Evolutionary conservation across 1,139 yeast species (phyloP).

Genomic region (Kodamaea alishanica): DNA sequence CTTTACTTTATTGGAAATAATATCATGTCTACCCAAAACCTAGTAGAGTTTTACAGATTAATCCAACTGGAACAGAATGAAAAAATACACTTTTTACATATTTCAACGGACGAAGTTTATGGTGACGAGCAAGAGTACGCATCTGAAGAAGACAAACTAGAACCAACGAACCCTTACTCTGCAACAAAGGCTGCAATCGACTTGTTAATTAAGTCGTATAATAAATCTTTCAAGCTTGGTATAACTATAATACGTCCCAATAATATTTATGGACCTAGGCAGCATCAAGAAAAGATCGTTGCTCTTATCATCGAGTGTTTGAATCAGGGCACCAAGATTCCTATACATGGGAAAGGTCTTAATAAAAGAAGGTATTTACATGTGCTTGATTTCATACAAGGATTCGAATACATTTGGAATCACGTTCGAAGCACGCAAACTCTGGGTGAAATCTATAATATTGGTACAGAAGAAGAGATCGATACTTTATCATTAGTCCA

Average conservation of each 20-base stretch:
- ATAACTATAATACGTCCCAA: conserved; percentile 47
- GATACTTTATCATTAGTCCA: conserved; percentile 34
- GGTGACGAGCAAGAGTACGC: conserved; percentile 34
- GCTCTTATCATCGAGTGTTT: conserved; percentile 31
- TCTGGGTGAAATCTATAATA: conserved; percentile 41
- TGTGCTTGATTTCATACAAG: conserved; percentile 46
- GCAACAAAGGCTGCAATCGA: conserved; percentile 60
- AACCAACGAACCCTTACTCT: conserved; percentile 59
- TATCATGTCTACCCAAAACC: conserved; percentile 46
- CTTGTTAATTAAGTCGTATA: conserved; percentile 47
- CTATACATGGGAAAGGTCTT: conserved; percentile 49
- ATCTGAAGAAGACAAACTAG: conserved; percentile 35
- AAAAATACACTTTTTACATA: conserved; percentile 37
- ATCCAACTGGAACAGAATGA: conserved; percentile 6
- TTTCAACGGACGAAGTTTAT: conserved; percentile 63
- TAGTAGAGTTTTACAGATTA: conserved; percentile 42
- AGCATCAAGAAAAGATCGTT: conserved; percentile 56
- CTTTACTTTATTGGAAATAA: conserved; percentile 46
- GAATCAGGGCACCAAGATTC: conserved; percentile 19
- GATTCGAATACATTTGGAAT: conserved; percentile 34
- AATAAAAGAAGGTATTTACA: conserved; percentile 47
- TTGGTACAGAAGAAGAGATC: conserved; percentile 46
- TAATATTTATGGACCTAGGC: conserved; percentile 55
- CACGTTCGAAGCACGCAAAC: conserved; percentile 14
- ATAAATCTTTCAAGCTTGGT: conserved; percentile 43